A percentile compares a stretch with the other conserved stretches of the same genome.
phyloP scores from a whole-genome alignment of 2,329 filamentous ascomycete genomes.

The Fusarium cicatricum region DNA sequence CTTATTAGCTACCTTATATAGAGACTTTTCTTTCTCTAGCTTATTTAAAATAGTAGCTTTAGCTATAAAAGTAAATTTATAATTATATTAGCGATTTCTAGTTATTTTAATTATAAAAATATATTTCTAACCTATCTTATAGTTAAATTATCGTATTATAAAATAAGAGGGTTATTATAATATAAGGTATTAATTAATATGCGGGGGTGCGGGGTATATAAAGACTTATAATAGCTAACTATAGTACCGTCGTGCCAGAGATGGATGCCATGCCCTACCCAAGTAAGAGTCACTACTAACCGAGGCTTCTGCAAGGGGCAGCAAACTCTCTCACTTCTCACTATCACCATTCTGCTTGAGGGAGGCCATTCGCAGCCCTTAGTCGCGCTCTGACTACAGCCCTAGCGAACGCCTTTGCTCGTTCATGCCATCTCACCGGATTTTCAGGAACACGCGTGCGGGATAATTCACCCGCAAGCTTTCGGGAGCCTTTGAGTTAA shows the following conservation, averaged over 20 bases:
- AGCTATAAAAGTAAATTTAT: no score
- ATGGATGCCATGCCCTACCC: background rate
- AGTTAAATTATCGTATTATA: no score
- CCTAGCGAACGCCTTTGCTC: conserved; percentile 1
- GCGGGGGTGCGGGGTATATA: no score
- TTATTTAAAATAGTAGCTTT: no score
- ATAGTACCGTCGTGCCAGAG: conserved; percentile 5
- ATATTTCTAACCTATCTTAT: no score
- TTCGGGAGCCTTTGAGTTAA: background rate
- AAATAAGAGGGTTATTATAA: no score
- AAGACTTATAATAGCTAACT: no score
- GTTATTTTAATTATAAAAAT: no score
- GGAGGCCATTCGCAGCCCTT: background rate
- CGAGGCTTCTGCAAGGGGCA: conserved; percentile 36
- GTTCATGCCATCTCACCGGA: conserved; percentile 3
- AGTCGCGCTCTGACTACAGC: conserved; percentile 14
- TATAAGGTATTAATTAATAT: no score
- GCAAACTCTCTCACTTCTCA: background rate
- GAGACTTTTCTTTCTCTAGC: no score
- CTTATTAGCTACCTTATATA: no score
- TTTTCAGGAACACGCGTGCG: conserved; percentile 1
- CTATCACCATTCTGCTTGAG: background rate
- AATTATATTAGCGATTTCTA: no score
- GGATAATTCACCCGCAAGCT: background rate
- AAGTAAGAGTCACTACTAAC: background rate